Evolutionary conservation across 164 flowering plant genomes (phyloP).

Genomic region (Nymphaea thermarum): DNA sequence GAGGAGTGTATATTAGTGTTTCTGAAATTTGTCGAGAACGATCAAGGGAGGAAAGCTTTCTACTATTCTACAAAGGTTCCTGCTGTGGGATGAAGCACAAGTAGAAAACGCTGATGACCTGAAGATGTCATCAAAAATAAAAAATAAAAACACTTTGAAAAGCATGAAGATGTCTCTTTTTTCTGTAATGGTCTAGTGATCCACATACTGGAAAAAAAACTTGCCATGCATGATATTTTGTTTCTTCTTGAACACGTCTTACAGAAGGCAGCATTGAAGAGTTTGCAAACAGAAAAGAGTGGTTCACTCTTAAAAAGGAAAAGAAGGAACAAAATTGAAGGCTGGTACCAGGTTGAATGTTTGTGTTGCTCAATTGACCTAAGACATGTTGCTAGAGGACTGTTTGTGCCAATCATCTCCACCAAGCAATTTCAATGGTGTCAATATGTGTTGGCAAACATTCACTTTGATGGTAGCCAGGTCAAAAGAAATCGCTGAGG

Average conservation of each 20-base stretch:
- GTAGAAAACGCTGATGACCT: constrained; percentile 48
- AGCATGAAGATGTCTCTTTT: constrained; percentile 13
- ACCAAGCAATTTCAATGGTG: constrained; percentile 44
- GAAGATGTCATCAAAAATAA: constrained; percentile 22
- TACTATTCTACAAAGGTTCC: constrained; percentile 17
- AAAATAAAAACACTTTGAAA: constrained; percentile 19
- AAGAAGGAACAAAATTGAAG: constrained; percentile 12
- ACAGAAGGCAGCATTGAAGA: constrained; percentile 34
- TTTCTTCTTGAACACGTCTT: neutral
- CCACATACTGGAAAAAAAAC: no score
- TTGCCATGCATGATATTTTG: neutral
- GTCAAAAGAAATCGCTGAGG: constrained; percentile 6
- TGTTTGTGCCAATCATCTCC: constrained; percentile 29
- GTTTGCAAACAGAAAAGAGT: constrained; percentile 21
- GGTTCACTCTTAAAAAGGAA: constrained; percentile 21
- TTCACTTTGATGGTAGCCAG: constrained; percentile 20
- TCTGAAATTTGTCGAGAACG: constrained; percentile 24
- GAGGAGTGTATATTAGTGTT: constrained; percentile 31
- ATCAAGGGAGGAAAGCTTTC: constrained; percentile 18
- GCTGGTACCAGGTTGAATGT: constrained; percentile 17
- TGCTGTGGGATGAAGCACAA: constrained; percentile 17
- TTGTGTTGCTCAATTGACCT: constrained; percentile 31
- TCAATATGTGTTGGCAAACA: constrained; percentile 27
- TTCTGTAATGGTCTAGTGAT: neutral
- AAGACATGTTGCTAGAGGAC: constrained; percentile 29